Evolutionary conservation across 2,329 filamentous ascomycete species (phyloP).

Genomic region (Diaporthe destruens): DNA sequence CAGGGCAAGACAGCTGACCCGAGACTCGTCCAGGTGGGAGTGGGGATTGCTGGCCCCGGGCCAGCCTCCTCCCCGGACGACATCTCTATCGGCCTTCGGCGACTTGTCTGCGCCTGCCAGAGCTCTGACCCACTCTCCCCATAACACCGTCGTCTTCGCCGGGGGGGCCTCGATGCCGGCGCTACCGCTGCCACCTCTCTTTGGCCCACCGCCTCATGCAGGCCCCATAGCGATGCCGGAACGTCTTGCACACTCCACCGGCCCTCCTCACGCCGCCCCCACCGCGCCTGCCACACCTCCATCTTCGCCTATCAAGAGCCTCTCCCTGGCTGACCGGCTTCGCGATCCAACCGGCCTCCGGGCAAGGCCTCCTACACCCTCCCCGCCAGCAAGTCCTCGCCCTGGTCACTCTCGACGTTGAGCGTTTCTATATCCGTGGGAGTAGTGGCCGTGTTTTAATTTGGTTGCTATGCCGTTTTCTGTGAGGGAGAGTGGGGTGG

Average conservation of each 20-base stretch:
- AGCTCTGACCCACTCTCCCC: not conserved
- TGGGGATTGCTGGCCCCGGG: not conserved
- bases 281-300: not conserved
- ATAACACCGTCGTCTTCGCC: not conserved
- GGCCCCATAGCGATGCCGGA: not conserved
- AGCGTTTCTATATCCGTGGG: not conserved
- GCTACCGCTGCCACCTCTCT: not conserved
- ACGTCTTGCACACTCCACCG: not conserved
- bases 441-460: not conserved
- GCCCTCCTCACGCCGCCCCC: not conserved
- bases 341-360: conserved; percentile 4
- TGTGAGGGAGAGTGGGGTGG: not conserved
- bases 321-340: not conserved
- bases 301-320: not conserved
- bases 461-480: not conserved
- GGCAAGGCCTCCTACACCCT: not conserved
- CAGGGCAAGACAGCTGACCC: not conserved
- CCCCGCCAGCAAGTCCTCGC: not conserved
- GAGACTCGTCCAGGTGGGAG: conserved; percentile 1
- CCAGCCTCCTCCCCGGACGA: not conserved
- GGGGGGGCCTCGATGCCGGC: not conserved
- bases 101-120: not conserved
- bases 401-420: not conserved
- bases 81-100: not conserved
- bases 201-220: not conserved